Conservation (phyloP, 352 stramenopile genomes). For the Phytophthora rubi region DNA sequence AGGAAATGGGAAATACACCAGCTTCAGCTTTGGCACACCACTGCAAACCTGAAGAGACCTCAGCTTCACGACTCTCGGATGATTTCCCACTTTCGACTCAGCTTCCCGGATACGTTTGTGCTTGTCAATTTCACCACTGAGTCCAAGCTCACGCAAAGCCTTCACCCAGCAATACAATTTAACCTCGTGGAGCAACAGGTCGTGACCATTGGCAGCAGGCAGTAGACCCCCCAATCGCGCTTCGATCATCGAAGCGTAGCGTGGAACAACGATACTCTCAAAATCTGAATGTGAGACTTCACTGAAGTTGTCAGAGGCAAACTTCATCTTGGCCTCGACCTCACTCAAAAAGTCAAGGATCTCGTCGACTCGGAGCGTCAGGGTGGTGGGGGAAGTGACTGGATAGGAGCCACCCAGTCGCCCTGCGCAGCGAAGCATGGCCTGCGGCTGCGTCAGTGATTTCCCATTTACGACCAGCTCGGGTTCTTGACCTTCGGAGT, state of each 20-base stretch:
- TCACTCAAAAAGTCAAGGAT: constrained; percentile 51
- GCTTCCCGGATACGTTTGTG: neutral
- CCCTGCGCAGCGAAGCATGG: constrained; percentile 71
- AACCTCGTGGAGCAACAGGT: constrained; percentile 37
- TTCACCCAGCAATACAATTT: constrained; percentile 39
- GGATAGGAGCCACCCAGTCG: constrained; percentile 59
- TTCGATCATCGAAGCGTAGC: constrained; percentile 38
- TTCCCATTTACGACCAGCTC: constrained; percentile 50
- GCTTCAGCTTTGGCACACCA: constrained; percentile 42
- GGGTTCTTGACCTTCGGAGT: constrained; percentile 13
- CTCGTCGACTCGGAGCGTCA: constrained; percentile 61
- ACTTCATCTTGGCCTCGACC: constrained; percentile 27
- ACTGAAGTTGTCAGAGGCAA: neutral
- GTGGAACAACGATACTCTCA: constrained; percentile 20
- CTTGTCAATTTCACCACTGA: neutral
- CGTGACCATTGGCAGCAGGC: neutral
- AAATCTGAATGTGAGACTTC: constrained; percentile 5
- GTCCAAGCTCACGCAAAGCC: constrained; percentile 4
- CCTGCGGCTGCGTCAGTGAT: constrained; percentile 50
- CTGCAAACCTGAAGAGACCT: constrained; percentile 1
- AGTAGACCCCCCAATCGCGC: constrained; percentile 31
- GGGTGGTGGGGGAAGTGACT: constrained; percentile 31
- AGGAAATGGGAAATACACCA: constrained; percentile 63
- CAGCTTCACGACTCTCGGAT: constrained; percentile 32
- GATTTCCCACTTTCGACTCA: constrained; percentile 31